These are phyloP conservation scores for Thraustochytrium striatum DNA, from an alignment of 352 stramenopile genomes.

Conservation along the genomic window DNA sequence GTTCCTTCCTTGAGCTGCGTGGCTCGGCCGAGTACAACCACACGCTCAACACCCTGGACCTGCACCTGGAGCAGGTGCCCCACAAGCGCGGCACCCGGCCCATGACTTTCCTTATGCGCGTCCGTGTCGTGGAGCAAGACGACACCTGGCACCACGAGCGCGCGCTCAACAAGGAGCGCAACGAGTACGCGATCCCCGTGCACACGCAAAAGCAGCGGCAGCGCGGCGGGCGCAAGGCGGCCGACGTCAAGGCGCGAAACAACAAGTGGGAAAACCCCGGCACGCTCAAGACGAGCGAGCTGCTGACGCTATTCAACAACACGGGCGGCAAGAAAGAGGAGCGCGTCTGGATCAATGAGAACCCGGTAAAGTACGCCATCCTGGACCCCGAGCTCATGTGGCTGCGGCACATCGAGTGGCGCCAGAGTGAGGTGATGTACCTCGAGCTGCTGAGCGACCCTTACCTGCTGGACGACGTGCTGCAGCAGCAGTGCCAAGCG, in stretches of 20 bases:
- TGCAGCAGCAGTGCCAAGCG: constrained; percentile 1
- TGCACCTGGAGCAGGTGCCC: constrained; percentile 1
- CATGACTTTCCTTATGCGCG: constrained; percentile 21
- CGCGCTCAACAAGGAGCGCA: constrained; percentile 4
- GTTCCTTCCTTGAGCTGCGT: constrained; percentile 32
- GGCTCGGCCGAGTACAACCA: constrained; percentile 22
- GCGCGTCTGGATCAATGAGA: constrained; percentile 41
- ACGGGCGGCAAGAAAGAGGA: constrained; percentile 38
- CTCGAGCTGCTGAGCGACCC: constrained; percentile 44
- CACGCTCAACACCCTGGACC: background rate
- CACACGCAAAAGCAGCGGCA: constrained; percentile 21
- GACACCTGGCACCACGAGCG: constrained; percentile 42
- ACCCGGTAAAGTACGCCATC: constrained; percentile 42
- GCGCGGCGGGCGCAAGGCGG: constrained; percentile 2
- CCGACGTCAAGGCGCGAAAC: constrained; percentile 6
- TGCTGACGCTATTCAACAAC: background rate
- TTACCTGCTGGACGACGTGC: background rate
- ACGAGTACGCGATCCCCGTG: constrained; percentile 24
- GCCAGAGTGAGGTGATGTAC: constrained; percentile 48
- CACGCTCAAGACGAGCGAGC: constrained; percentile 15
- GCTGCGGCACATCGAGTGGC: constrained; percentile 33
- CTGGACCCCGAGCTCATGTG: constrained; percentile 39
- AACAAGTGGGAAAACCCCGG: constrained; percentile 36
- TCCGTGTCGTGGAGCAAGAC: constrained; percentile 22
- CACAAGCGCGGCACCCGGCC: background rate